Conservation (phyloP, 2,329 filamentous ascomycete genomes). For the Fulvia fulva region DNA sequence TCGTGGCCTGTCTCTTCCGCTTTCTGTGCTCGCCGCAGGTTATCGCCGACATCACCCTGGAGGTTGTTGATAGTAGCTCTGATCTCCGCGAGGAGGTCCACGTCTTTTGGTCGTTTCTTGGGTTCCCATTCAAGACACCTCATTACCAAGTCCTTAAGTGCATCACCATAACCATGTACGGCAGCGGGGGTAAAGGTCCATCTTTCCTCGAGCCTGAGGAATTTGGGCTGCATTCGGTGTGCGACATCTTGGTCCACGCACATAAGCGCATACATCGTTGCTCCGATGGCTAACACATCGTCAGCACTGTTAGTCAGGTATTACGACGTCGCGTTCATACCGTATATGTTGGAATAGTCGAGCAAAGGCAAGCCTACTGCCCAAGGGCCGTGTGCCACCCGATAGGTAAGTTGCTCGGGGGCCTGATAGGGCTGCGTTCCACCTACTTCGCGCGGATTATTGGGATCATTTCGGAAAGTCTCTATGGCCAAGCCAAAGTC, state of each 20-base stretch:
- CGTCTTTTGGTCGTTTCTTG: not conserved
- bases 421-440: conserved; percentile 6
- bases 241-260: not conserved
- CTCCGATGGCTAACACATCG: not conserved
- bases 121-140: not conserved
- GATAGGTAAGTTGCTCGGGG: conserved; percentile 9
- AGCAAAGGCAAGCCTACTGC: not conserved
- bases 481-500: conserved; percentile 11
- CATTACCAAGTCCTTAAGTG: not conserved
- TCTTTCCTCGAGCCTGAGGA: not conserved
- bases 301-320: not conserved
- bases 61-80: not conserved
- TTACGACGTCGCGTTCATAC: not conserved
- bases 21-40: not conserved
- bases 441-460: not conserved
- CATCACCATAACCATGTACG: not conserved
- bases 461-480: conserved; percentile 1
- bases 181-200: not conserved
- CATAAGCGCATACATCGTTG: not conserved
- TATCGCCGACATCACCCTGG: not conserved
- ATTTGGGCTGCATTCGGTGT: not conserved
- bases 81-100: not conserved
- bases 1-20: too few relatives aligned
- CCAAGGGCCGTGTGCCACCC: not conserved
- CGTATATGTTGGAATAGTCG: conserved; percentile 2